Conservation (phyloP, 192 early-diverging fungal species). For the Rhizoclosmatium globosum region DNA sequence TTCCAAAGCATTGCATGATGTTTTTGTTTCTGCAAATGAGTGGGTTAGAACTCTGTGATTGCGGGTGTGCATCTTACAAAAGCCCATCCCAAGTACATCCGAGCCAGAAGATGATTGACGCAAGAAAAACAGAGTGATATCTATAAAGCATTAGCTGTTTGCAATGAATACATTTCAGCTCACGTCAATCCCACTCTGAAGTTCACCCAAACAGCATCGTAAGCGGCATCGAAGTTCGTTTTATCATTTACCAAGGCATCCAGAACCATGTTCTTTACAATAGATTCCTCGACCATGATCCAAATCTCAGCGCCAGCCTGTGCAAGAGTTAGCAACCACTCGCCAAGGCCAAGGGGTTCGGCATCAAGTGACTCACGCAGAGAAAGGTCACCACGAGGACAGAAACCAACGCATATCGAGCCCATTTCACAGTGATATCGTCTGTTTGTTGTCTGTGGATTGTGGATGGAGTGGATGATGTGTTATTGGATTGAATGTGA, state of each 20-base stretch:
- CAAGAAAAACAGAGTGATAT: conserved; percentile 29
- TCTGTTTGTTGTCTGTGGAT: conserved; percentile 24
- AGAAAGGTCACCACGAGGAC: not conserved
- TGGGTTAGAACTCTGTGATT: not conserved
- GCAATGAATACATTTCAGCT: not conserved
- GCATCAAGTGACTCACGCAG: not conserved
- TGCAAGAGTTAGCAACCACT: not conserved
- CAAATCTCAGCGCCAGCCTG: conserved; percentile 22
- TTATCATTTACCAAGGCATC: not conserved
- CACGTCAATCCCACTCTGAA: conserved; percentile 12
- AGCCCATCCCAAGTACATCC: conserved; percentile 24
- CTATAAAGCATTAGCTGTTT: not conserved
- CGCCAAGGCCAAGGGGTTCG: not conserved
- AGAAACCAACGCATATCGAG: not conserved
- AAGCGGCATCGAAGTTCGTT: not conserved
- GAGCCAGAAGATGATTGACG: conserved; percentile 25
- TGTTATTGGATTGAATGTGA: not conserved
- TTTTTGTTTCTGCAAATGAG: conserved; percentile 11
- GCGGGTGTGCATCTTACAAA: not conserved
- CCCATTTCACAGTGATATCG: conserved; percentile 1
- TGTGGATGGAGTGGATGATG: not conserved
- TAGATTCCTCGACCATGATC: conserved; percentile 33
- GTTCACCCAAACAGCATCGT: not conserved
- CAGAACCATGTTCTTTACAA: not conserved
- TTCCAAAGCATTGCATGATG: conserved; percentile 21